Evolutionary conservation across 2,329 filamentous ascomycete species (phyloP).

Genomic region (Teratosphaeria epicoccoides): DNA sequence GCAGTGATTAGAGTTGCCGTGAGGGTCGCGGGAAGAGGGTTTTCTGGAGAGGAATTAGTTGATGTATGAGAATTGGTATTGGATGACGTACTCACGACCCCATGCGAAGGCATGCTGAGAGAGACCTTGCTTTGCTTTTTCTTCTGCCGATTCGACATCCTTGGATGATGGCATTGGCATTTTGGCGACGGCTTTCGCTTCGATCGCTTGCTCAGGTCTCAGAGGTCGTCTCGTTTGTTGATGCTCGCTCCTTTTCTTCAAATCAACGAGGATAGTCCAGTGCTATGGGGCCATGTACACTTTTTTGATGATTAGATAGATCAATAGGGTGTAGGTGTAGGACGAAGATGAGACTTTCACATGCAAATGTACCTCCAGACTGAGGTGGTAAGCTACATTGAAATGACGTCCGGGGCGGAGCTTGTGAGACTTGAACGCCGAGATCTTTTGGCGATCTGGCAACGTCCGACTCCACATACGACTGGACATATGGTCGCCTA

Average conservation of each 20-base stretch:
- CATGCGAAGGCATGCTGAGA: conserved; percentile 39
- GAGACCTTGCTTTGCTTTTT: conserved; percentile 30
- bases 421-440: neutral
- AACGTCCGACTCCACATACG: neutral
- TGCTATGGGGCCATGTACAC: conserved; percentile 6
- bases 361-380: neutral
- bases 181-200: conserved; percentile 5
- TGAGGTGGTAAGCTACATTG: neutral
- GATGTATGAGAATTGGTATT: conserved; percentile 1
- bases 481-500: neutral
- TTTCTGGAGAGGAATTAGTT: conserved; percentile 38
- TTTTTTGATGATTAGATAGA: neutral
- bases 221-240: neutral
- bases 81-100: conserved; percentile 36
- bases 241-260: neutral
- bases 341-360: neutral
- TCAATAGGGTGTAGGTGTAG: neutral
- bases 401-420: neutral
- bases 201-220: neutral
- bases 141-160: conserved; percentile 21
- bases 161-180: conserved; percentile 32
- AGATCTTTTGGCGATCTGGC: neutral
- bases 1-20: conserved; percentile 57
- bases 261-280: conserved; percentile 1
- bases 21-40: conserved; percentile 52